Percentiles rank a stretch among this genome's conserved stretches.
phyloP scores from a whole-genome alignment of 169 alveolate species.

The Eimeria necatrix region DNA sequence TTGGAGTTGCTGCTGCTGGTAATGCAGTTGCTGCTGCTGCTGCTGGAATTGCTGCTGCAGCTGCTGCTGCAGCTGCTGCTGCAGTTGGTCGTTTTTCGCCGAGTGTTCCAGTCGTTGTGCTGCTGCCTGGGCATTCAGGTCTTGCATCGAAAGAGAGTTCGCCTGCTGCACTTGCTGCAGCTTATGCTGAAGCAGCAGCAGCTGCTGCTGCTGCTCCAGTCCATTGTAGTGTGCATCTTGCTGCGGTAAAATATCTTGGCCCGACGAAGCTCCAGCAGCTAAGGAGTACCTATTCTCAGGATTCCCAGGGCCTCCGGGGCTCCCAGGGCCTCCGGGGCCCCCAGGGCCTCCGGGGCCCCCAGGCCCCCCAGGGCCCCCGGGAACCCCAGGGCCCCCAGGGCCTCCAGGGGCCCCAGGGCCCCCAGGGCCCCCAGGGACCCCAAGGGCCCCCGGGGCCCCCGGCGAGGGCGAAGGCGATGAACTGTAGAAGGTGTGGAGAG shows the following conservation, averaged over 20 bases:
- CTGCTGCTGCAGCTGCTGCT: not conserved
- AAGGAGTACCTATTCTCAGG: not conserved
- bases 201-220: conserved; percentile 22
- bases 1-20: not conserved
- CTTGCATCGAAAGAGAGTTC: not conserved
- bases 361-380: not conserved
- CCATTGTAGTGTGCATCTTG: not conserved
- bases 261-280: not conserved
- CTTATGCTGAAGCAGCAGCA: not conserved
- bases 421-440: not conserved
- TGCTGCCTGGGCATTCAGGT: too few relatives aligned
- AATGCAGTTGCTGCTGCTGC: not conserved
- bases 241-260: not conserved
- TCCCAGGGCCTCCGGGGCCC: not conserved
- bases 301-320: not conserved
- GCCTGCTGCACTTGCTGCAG: not conserved
- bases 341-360: not conserved
- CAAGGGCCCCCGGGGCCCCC: not conserved
- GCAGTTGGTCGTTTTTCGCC: not conserved
- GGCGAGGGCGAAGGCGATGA: not conserved
- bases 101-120: too few relatives aligned
- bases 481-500: not conserved
- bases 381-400: not conserved
- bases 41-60: not conserved
- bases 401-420: not conserved